Evolutionary conservation across 345 rosid genomes (phyloP).

Genomic region (Corchorus olitorius): DNA sequence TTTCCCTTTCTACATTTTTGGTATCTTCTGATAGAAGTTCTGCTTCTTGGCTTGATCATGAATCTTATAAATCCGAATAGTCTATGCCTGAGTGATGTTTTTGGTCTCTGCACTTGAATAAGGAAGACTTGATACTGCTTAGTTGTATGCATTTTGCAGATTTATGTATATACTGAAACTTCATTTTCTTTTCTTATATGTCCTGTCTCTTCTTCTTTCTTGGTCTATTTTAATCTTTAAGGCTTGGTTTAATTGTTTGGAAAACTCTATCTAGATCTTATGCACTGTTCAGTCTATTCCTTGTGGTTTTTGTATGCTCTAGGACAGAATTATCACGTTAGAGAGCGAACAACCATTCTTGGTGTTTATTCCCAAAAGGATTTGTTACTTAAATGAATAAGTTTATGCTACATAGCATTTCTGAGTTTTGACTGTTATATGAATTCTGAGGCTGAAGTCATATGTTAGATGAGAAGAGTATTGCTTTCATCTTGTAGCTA

Average conservation of each 20-base stretch:
- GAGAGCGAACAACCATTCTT: not conserved
- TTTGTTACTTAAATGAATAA: not conserved
- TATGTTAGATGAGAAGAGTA: not conserved
- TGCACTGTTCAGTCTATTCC: not conserved
- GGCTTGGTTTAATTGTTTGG: not conserved
- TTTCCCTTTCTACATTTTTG: not conserved
- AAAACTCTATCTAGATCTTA: not conserved
- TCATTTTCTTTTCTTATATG: not conserved
- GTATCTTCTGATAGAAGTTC: conserved; percentile 3
- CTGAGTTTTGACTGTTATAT: not conserved
- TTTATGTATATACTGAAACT: not conserved
- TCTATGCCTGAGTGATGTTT: not conserved
- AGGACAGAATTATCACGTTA: not conserved
- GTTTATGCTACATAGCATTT: conserved; percentile 6
- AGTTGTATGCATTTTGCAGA: conserved; percentile 8
- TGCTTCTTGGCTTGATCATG: not conserved
- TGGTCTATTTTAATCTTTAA: not conserved
- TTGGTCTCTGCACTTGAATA: not conserved
- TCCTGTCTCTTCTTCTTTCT: not conserved
- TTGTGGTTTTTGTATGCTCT: not conserved
- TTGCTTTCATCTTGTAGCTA: conserved; percentile 1
- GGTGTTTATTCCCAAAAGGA: not conserved
- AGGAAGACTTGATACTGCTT: conserved; percentile 21
- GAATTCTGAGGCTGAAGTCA: not conserved
- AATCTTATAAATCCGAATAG: conserved; percentile 1